phyloP scores from a whole-genome alignment of 345 rosid species.

The Jatropha curcas region DNA sequence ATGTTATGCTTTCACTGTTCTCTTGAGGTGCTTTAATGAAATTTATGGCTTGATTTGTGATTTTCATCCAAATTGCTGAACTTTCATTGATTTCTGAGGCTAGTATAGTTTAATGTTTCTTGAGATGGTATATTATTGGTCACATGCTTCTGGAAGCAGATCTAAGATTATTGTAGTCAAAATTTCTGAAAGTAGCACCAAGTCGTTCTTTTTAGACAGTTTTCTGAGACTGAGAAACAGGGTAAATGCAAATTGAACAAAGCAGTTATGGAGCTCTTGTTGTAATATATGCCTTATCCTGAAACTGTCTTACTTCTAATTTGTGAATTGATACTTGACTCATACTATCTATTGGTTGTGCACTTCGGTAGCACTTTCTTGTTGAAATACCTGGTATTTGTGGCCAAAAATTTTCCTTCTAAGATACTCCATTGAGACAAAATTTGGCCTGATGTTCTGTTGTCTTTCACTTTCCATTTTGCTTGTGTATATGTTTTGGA shows the following conservation, averaged over 20 bases:
- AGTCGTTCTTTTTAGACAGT: background rate
- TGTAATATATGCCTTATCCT: background rate
- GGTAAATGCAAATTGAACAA: background rate
- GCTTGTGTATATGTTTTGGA: too few species aligned
- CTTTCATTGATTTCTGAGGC: background rate
- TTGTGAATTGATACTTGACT: too few species aligned
- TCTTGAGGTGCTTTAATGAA: background rate
- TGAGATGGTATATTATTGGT: background rate
- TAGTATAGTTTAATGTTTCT: background rate
- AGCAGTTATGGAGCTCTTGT: background rate
- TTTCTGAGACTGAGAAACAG: background rate
- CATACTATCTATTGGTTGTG: background rate
- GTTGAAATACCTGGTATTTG: background rate
- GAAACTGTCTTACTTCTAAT: background rate
- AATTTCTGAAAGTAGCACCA: background rate
- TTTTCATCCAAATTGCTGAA: too few species aligned
- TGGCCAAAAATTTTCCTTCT: background rate
- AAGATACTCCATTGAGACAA: background rate
- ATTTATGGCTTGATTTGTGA: background rate
- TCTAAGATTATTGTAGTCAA: background rate
- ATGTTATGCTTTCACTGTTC: background rate
- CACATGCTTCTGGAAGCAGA: background rate
- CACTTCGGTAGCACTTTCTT: background rate
- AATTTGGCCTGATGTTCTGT: background rate
- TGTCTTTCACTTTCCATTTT: background rate